Percentiles rank a stretch among this genome's conserved stretches.
phyloP scores from a whole-genome alignment of 495 filamentous ascomycete genomes.

The Extremus antarcticus region DNA sequence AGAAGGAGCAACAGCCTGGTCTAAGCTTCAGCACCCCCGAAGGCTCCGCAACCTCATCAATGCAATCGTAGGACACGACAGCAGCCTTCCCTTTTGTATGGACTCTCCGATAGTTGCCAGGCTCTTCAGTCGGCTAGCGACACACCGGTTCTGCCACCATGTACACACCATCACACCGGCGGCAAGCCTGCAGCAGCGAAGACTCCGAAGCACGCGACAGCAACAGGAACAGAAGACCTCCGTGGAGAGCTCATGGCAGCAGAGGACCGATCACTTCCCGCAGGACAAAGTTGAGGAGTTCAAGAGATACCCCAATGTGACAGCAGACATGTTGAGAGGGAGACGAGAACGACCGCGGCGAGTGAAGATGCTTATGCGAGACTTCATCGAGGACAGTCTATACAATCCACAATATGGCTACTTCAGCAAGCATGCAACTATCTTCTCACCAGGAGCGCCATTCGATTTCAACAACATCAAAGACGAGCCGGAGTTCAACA shows the following conservation, averaged over 20 bases:
- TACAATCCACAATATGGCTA: slow-evolving; percentile 98
- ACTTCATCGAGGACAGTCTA: slow-evolving; percentile 96
- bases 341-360: slow-evolving; percentile 66
- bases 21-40: not conserved
- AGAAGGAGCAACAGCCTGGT: no score
- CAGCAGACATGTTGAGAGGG: slow-evolving; percentile 60
- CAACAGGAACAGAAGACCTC: slow-evolving; percentile 9
- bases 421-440: slow-evolving; percentile 93
- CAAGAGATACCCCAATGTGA: slow-evolving; percentile 68
- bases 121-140: slow-evolving; percentile 75
- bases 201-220: not conserved
- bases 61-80: no score
- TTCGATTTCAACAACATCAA: slow-evolving; percentile 75
- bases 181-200: slow-evolving; percentile 8
- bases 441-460: slow-evolving; percentile 86
- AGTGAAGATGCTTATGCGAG: slow-evolving; percentile 92
- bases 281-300: slow-evolving; percentile 71
- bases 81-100: slow-evolving; percentile 41
- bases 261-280: slow-evolving; percentile 58
- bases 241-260: slow-evolving; percentile 60
- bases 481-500: slow-evolving; percentile 75
- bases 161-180: slow-evolving; percentile 35
- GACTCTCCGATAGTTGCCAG: slow-evolving; percentile 68
- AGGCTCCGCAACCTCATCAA: not conserved
- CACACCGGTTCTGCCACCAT: slow-evolving; percentile 46